These are phyloP conservation scores for Auricularia sp. DNA, from an alignment of 768 basidiomycete genomes.

Conservation along the genomic window DNA sequence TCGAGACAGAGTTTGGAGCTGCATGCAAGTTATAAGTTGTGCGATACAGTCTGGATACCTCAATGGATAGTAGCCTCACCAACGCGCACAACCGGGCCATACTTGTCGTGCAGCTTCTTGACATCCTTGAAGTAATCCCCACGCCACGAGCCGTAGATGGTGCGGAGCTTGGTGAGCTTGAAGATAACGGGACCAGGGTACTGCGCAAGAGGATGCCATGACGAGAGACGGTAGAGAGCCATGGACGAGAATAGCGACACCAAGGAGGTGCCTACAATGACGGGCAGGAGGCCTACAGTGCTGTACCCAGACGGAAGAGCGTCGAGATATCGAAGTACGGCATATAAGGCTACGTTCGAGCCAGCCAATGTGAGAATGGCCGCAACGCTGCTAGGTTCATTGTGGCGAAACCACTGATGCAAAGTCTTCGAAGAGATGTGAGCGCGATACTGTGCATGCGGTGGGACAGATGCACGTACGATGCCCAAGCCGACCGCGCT, in stretches of 20 bases:
- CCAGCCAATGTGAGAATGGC: neutral
- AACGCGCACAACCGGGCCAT: slow-evolving; percentile 50
- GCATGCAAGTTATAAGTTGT: neutral
- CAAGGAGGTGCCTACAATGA: neutral
- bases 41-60: neutral
- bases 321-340: neutral
- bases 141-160: slow-evolving; percentile 24
- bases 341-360: neutral
- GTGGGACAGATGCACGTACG: too few species aligned
- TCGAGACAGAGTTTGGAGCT: slow-evolving; percentile 46
- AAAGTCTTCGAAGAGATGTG: neutral
- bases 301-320: neutral
- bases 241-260: slow-evolving; percentile 19
- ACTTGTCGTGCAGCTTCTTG: slow-evolving; percentile 38
- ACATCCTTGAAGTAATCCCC: slow-evolving; percentile 42
- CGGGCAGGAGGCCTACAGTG: neutral
- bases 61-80: slow-evolving; percentile 23
- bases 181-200: slow-evolving; percentile 27
- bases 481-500: too few species aligned
- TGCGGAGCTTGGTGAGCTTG: slow-evolving; percentile 25
- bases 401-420: neutral
- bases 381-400: neutral
- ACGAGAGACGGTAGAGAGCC: slow-evolving; percentile 27
- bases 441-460: too few species aligned
- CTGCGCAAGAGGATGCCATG: slow-evolving; percentile 29